Evolutionary conservation across 139 green algal species (phyloP).

Genomic region (Chlamydomonas sp.): DNA sequence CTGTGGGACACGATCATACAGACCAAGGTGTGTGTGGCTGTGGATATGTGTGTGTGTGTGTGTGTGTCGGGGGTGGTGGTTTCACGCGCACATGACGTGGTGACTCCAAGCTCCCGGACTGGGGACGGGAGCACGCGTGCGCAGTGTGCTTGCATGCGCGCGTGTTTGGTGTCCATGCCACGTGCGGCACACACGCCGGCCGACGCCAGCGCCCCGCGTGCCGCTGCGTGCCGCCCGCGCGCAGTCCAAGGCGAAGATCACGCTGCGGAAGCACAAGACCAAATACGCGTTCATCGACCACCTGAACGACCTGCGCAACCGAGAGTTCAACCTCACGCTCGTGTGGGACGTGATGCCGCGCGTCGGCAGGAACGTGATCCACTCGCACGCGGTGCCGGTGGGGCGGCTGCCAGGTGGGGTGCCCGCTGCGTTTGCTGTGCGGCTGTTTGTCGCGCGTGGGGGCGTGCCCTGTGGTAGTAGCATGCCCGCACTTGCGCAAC

Average conservation of each 20-base stretch:
- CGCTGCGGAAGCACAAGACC: constrained; percentile 37
- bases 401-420: no score
- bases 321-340: constrained; percentile 65
- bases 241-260: constrained; percentile 42
- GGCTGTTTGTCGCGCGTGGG: no score
- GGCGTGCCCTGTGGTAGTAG: no score
- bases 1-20: constrained; percentile 71
- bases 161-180: background rate
- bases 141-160: background rate
- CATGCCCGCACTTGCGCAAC: no score
- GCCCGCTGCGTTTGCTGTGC: no score
- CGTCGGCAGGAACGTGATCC: no score
- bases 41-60: background rate
- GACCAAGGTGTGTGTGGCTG: constrained; percentile 40
- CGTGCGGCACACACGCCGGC: background rate
- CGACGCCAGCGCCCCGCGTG: background rate
- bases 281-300: constrained; percentile 71
- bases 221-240: background rate
- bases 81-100: no score
- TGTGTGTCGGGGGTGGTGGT: no score
- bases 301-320: constrained; percentile 41
- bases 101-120: no score
- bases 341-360: no score
- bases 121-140: no score
- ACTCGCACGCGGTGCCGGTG: no score